A percentile compares a stretch with the other conserved stretches of the same genome.
Evolutionary conservation across 1,284 basidiomycete species (phyloP).

Genomic region (Sparassis latifolia): DNA sequence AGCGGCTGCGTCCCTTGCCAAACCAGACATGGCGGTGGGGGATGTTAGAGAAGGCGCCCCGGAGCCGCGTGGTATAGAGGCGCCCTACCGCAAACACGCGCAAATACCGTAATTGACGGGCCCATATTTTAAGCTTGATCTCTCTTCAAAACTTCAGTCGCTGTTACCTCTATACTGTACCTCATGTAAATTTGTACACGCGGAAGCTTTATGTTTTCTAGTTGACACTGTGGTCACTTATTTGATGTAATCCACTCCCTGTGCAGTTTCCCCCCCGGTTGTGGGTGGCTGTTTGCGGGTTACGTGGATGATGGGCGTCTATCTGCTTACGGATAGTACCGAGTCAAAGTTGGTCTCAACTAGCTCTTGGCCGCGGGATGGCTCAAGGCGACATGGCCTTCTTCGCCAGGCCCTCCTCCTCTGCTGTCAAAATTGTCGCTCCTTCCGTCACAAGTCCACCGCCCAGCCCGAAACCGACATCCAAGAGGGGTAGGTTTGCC

Average conservation of each 20-base stretch:
- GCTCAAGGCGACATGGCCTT: conserved; percentile 29
- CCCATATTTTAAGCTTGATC: too few relatives aligned
- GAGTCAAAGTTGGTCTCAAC: conserved; percentile 1
- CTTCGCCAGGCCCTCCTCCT: conserved; percentile 43
- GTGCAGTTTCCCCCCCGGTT: neutral
- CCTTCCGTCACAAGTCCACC: conserved; percentile 33
- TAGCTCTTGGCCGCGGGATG: conserved; percentile 22
- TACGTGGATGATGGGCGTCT: neutral
- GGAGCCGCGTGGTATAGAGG: too few relatives aligned
- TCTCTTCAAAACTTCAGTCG: too few relatives aligned
- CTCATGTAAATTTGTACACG: too few relatives aligned
- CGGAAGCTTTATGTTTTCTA: too few relatives aligned
- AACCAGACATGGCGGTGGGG: conserved; percentile 49
- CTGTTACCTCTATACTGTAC: too few relatives aligned
- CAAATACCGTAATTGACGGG: too few relatives aligned
- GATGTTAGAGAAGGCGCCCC: neutral
- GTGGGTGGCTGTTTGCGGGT: conserved; percentile 13
- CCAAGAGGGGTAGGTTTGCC: conserved; percentile 35
- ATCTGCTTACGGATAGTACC: neutral
- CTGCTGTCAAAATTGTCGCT: conserved; percentile 53
- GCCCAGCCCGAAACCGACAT: conserved; percentile 26
- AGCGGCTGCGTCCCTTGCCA: conserved; percentile 57
- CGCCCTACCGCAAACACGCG: too few relatives aligned
- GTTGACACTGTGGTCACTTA: neutral
- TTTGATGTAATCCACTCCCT: neutral